Conservation (phyloP, 345 rosid species). For the Alliaria petiolata region DNA sequence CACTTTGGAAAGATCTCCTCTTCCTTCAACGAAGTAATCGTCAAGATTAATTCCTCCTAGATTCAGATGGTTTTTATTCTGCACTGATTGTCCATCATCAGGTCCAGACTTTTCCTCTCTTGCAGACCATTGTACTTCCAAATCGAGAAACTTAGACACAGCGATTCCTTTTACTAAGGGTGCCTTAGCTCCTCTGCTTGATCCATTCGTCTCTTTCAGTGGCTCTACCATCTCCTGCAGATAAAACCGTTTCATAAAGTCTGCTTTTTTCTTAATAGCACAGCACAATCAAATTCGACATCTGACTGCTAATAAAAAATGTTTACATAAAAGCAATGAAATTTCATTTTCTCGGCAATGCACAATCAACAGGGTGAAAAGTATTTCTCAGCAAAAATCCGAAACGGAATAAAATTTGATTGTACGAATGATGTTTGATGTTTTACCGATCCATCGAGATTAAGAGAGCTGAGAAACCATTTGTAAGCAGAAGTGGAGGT, state of each 20-base stretch:
- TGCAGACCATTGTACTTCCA: constrained; percentile 61
- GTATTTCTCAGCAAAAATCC: background rate
- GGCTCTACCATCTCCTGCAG: constrained; percentile 70
- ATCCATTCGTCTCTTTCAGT: constrained; percentile 34
- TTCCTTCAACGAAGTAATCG: constrained; percentile 41
- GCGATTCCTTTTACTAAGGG: constrained; percentile 34
- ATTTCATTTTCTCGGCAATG: background rate
- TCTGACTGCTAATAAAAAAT: background rate
- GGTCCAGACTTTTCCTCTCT: constrained; percentile 35
- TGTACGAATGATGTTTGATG: background rate
- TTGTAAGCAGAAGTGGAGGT: constrained; percentile 52
- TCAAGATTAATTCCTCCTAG: constrained; percentile 52
- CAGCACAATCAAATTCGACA: background rate
- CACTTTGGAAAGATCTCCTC: constrained; percentile 23
- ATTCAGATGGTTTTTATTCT: constrained; percentile 33
- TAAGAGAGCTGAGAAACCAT: constrained; percentile 64
- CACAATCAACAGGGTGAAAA: background rate
- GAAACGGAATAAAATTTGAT: background rate
- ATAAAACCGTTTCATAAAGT: background rate
- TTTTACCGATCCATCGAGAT: constrained; percentile 76
- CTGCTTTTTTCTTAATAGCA: background rate
- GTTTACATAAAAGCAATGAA: background rate
- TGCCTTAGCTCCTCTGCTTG: constrained; percentile 38
- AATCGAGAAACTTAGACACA: constrained; percentile 61
- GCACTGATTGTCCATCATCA: constrained; percentile 18